A percentile compares a stretch with the other conserved stretches of the same genome.
Evolutionary conservation across 305 asterid genomes (phyloP).

Genomic region (Plantago lanceolata): DNA sequence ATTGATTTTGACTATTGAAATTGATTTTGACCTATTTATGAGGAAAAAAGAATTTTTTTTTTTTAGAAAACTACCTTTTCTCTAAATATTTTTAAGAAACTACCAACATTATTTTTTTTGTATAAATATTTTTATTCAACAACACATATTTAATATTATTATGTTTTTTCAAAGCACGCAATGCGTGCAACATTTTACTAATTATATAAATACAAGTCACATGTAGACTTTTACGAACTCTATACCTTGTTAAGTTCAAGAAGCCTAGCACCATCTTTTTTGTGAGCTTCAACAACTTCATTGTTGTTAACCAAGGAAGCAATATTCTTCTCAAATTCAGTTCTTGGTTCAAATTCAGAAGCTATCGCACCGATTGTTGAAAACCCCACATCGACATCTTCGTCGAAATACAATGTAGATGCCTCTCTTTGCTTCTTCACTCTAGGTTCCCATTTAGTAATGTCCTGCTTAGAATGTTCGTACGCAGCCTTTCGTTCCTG

Average conservation of each 20-base stretch:
- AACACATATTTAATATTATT: too few species aligned
- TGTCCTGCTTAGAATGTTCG: conserved; percentile 51
- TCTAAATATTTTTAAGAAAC: too few species aligned
- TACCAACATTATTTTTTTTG: too few species aligned
- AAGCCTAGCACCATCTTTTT: conserved; percentile 80
- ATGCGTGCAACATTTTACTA: too few species aligned
- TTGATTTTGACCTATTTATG: too few species aligned
- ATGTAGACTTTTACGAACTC: conserved; percentile 3
- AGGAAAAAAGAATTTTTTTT: too few species aligned
- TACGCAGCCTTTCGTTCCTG: conserved; percentile 65
- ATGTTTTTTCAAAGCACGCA: too few species aligned
- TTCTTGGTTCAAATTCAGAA: conserved; percentile 80
- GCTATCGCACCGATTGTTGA: conserved; percentile 92
- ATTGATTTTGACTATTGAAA: too few species aligned
- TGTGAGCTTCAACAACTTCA: conserved; percentile 78
- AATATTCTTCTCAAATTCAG: conserved; percentile 84
- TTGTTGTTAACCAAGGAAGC: conserved; percentile 55
- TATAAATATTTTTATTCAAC: too few species aligned
- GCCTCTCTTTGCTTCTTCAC: conserved; percentile 93
- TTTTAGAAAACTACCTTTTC: too few species aligned
- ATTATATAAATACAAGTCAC: conserved; percentile 4
- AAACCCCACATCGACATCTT: conserved; percentile 52
- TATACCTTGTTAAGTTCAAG: conserved; percentile 93
- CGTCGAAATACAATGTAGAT: conserved; percentile 72
- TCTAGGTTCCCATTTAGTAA: conserved; percentile 74